Percentiles rank a stretch among this genome's conserved stretches.
These are phyloP conservation scores for Boletus reticuloceps DNA, from an alignment of 768 basidiomycete genomes.

Conservation along the genomic window DNA sequence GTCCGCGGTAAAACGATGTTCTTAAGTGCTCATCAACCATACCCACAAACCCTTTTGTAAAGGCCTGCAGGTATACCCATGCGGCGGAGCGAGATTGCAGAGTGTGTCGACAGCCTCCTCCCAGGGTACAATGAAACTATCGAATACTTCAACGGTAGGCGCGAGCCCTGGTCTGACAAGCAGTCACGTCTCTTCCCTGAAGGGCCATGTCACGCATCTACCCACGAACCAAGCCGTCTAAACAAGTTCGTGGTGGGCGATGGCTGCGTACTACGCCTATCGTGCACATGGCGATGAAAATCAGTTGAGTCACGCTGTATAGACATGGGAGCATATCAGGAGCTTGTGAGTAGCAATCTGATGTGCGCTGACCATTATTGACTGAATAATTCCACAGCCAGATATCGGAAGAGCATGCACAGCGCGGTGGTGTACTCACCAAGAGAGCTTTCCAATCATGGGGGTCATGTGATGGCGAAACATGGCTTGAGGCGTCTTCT, in stretches of 20 bases:
- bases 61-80: too few species aligned
- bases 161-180: too few species aligned
- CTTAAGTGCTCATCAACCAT: too few species aligned
- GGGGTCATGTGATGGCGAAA: slow-evolving; percentile 44
- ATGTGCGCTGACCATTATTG: not conserved
- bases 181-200: too few species aligned
- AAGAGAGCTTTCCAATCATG: slow-evolving; percentile 41
- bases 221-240: slow-evolving; percentile 1
- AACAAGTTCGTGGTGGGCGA: slow-evolving; percentile 46
- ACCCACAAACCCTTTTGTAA: too few species aligned
- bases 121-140: too few species aligned
- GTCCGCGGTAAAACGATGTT: too few species aligned
- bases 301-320: slow-evolving; percentile 42
- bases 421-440: slow-evolving; percentile 35
- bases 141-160: too few species aligned
- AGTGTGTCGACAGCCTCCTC: too few species aligned
- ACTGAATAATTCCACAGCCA: slow-evolving; percentile 2
- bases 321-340: slow-evolving; percentile 48
- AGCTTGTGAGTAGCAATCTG: slow-evolving; percentile 37
- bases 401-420: slow-evolving; percentile 40
- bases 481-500: too few species aligned
- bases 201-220: not conserved
- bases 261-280: slow-evolving; percentile 48
- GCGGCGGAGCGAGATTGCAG: too few species aligned
- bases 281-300: slow-evolving; percentile 45